Evolutionary conservation across 495 filamentous ascomycete genomes (phyloP), one percentile per base, ranked within the genome.

Genomic region (Immersiella caudata): DNA sequence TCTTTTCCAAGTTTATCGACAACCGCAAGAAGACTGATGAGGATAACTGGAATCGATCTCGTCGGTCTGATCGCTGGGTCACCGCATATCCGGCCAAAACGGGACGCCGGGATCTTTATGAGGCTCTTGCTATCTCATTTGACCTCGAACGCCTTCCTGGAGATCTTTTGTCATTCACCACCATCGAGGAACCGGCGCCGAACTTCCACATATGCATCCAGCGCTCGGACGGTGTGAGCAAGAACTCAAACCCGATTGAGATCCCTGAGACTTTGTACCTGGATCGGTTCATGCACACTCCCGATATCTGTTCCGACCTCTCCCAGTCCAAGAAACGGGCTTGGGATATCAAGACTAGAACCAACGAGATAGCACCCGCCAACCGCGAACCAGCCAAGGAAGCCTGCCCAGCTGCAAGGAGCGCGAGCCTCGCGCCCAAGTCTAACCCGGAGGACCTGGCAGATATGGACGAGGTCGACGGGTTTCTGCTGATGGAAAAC

Each of bases 161-260:
- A 14, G 80, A 83, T 7, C 78, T 85, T 16, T 84, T 87, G 63
- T 88, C 91, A 62, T 97, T 87, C 74, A 87, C 89, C 36, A 89
- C 91, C 1, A 94, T 98, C 65, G 87, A 85, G 68, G 80, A 83
- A 6, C 81, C 94, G 8, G 93, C 95, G 2, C 94, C 94, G 0
- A 84, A 98, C 55, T 81, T 97, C 18, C 93, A 97, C 74, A 87
- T 99, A 54, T 91, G 92, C 70, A 91, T 97, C 21, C 91, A 94
- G 71, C 87, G 95, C 22, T 88, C 89, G 9, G 87, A 89, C 36
- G 93, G 91, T 61, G 79, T 82, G 0, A 89, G 84, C 73, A 97
- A 97, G 69, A 93, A 93, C 11, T 88, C 89, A 27, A 88, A 93
- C 59, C 90, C 91, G 49, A 81, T 98, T 21, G 80, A 84, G 14